These are phyloP conservation scores for Allodekkera sacchari DNA, from an alignment of 805 yeast genomes.

Conservation along the genomic window DNA sequence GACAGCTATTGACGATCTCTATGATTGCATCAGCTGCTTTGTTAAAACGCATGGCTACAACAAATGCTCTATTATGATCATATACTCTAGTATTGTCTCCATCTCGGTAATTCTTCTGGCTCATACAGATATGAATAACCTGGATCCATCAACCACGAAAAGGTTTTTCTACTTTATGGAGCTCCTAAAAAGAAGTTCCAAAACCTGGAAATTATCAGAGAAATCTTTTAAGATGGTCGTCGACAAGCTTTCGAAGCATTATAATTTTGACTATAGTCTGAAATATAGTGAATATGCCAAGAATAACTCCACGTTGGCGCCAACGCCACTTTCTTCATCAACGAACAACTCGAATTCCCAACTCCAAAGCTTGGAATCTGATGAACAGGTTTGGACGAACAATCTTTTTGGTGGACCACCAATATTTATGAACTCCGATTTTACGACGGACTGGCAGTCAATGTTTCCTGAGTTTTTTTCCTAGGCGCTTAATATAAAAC, in stretches of 20 bases:
- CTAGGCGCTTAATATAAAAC: no score
- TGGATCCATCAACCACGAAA: constrained; percentile 19
- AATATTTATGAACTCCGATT: constrained; percentile 41
- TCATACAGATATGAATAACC: background rate
- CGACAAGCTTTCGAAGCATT: constrained; percentile 19
- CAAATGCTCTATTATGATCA: constrained; percentile 37
- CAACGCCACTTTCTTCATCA: no score
- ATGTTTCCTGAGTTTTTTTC: constrained; percentile 42
- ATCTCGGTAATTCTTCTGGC: constrained; percentile 8
- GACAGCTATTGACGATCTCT: constrained; percentile 34
- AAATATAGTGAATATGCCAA: constrained; percentile 1
- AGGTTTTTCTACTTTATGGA: constrained; percentile 31
- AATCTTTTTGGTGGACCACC: constrained; percentile 45
- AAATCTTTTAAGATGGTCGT: constrained; percentile 35
- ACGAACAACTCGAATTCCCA: no score
- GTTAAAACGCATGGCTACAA: constrained; percentile 30
- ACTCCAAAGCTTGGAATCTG: no score
- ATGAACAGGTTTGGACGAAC: no score
- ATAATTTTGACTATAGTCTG: constrained; percentile 11
- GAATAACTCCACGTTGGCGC: no score
- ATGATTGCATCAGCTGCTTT: constrained; percentile 30
- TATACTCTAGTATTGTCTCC: constrained; percentile 35
- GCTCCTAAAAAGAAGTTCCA: constrained; percentile 32
- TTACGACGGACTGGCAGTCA: constrained; percentile 41
- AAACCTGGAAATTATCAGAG: constrained; percentile 40